These are phyloP conservation scores for Syncephalastrum racemosum DNA, from an alignment of 371 early-diverging fungal species.

Conservation along the genomic window DNA sequence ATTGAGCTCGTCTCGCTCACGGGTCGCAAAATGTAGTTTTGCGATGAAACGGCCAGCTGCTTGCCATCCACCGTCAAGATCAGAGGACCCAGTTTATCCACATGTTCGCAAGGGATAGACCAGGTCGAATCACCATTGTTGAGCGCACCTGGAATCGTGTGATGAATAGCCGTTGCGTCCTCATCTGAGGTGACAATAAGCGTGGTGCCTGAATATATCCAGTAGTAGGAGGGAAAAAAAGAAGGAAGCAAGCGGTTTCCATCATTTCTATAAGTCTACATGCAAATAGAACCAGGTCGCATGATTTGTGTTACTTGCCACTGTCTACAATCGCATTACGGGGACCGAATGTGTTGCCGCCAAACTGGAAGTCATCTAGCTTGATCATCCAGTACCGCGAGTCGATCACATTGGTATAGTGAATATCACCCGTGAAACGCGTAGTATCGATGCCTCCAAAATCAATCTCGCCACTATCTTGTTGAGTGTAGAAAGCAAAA, in stretches of 20 bases:
- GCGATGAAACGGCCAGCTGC: conserved; percentile 45
- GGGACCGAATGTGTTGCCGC: conserved; percentile 20
- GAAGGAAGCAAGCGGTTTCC: too few relatives aligned
- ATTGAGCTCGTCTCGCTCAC: conserved; percentile 30
- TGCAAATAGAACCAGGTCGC: not conserved
- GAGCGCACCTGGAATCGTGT: conserved; percentile 56
- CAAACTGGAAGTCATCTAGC: conserved; percentile 51
- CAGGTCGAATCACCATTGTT: conserved; percentile 57
- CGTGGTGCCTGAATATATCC: conserved; percentile 53
- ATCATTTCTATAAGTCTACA: not conserved
- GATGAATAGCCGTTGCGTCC: conserved; percentile 70
- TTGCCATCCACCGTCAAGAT: conserved; percentile 49
- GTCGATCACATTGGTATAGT: conserved; percentile 68
- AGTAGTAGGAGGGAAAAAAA: not conserved
- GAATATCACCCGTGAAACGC: conserved; percentile 52
- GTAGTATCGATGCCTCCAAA: conserved; percentile 65
- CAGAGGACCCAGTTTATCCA: conserved; percentile 46
- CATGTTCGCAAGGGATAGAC: conserved; percentile 51
- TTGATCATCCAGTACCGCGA: conserved; percentile 81
- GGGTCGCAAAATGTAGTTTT: conserved; percentile 61
- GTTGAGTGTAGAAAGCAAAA: conserved; percentile 68
- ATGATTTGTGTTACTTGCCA: conserved; percentile 22
- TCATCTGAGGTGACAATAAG: conserved; percentile 66
- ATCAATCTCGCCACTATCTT: conserved; percentile 61
- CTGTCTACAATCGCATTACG: conserved; percentile 59